Evolutionary conservation across 1,284 basidiomycete genomes (phyloP).

Genomic region (Ustilago curta): DNA sequence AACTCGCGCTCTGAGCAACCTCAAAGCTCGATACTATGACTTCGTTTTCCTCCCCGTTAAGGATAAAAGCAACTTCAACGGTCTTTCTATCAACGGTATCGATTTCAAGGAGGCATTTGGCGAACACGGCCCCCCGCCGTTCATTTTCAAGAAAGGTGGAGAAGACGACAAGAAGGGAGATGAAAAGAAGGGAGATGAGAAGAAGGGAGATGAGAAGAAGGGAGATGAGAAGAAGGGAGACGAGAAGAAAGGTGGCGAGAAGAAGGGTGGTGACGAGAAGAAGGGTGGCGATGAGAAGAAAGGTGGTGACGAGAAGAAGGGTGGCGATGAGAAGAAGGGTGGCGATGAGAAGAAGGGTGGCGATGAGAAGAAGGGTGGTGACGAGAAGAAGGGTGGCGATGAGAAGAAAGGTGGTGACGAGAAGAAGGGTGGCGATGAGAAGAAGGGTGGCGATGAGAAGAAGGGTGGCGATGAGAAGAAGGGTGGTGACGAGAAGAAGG

Average conservation of each 20-base stretch:
- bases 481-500: slow-evolving; percentile 6
- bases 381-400: not conserved
- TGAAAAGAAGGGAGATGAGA: slow-evolving; percentile 7
- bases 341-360: slow-evolving; percentile 8
- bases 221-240: not conserved
- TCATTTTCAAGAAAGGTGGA: slow-evolving; percentile 9
- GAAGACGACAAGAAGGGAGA: slow-evolving; percentile 5
- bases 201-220: slow-evolving; percentile 5
- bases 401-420: not conserved
- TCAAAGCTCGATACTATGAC: slow-evolving; percentile 26
- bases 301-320: slow-evolving; percentile 6
- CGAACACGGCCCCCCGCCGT: slow-evolving; percentile 19
- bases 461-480: slow-evolving; percentile 8
- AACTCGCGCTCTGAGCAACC: slow-evolving; percentile 1
- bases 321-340: slow-evolving; percentile 3
- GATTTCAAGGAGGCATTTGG: slow-evolving; percentile 12
- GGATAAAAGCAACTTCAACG: slow-evolving; percentile 8
- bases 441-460: not conserved
- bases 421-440: not conserved
- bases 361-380: slow-evolving; percentile 3
- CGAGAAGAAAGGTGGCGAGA: not conserved
- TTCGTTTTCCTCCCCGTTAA: slow-evolving; percentile 17
- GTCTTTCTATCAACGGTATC: slow-evolving; percentile 15
- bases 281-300: slow-evolving; percentile 7
- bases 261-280: not conserved